Base-by-base conservation (phyloP, 805 yeast genomes). In the Clavispora phyllophila region DNA sequence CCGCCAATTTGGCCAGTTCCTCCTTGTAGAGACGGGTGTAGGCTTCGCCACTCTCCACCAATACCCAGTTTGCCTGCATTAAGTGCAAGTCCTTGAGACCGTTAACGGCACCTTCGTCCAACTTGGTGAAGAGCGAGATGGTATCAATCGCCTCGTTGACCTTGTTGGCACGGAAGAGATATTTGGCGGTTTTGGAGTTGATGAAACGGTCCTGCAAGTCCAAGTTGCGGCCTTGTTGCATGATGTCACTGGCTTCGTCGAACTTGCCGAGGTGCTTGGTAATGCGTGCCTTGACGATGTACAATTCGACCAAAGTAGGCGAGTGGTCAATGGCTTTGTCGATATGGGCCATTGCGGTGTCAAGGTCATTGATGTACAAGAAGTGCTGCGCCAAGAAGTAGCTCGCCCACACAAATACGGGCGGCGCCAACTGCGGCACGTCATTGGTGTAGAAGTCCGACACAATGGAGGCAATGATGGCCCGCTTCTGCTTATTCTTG, bases 31-130 rank as follows among this genome's bases (percentile, higher is more conserved):
- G 55, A 54, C 96, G 78, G 40, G 66, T 62, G 53, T 87, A 88
- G 3, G 93, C 82, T 56, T 86, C 95, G 2, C 93, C 97, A 60
- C 84, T 81, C 58, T 88, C 96, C 14, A 76, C 64, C 49, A 93
- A 65, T 48, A 88, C 87, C 96, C 97, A 89, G 39, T 82, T 76
- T n/a, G 84, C 90, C 66, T 93, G 97, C 83, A 93, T 84, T 25
- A 77, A 73, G 56, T 87, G 95, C 54, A 91, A 70, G 59, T 93
- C 97, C 51, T 80, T 81, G 36, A 91, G 78, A 6, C 96, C 97
- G 53, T 85, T 86, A n/a, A 78, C 76, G 2, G 80, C 72, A n/a
- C 76, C 79, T 36, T 87, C 96, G 52, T 86, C 88, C 36, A 68
- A 49, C 57, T 84, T 84, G 15, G 97, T 88, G 71, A 93, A 93